Conservation (phyloP, 805 yeast species). For the Kodamaea kakaduensis region DNA sequence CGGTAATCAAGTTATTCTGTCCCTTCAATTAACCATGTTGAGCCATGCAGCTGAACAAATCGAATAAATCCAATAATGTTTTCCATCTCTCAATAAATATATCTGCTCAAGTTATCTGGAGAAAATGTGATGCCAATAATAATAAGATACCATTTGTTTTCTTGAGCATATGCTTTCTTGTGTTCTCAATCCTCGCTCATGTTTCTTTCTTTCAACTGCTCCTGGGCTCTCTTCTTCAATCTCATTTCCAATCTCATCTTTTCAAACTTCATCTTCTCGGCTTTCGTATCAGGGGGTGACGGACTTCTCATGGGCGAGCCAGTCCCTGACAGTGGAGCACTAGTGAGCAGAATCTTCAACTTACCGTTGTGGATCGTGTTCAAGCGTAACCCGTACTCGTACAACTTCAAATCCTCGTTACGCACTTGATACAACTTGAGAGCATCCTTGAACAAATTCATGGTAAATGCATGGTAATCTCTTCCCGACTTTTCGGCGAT, state of each 20-base stretch:
- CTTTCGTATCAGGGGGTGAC: slow-evolving; percentile 19
- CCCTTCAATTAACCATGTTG: too few relatives aligned
- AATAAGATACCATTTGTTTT: too few relatives aligned
- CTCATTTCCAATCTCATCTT: slow-evolving; percentile 45
- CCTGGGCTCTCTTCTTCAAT: slow-evolving; percentile 39
- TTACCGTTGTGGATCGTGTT: slow-evolving; percentile 39
- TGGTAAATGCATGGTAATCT: slow-evolving; percentile 17
- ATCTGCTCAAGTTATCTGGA: too few relatives aligned
- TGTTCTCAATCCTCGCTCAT: too few relatives aligned
- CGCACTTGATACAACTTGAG: slow-evolving; percentile 28
- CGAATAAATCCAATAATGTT: too few relatives aligned
- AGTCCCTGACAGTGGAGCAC: slow-evolving; percentile 20
- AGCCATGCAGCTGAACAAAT: too few relatives aligned
- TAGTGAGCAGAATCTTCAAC: slow-evolving; percentile 26
- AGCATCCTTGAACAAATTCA: slow-evolving; percentile 31
- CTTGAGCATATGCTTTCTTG: too few relatives aligned
- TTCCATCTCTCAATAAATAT: too few relatives aligned
- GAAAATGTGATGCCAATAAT: too few relatives aligned
- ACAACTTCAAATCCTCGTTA: slow-evolving; percentile 35
- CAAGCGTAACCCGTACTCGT: slow-evolving; percentile 37
- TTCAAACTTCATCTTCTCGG: slow-evolving; percentile 41
- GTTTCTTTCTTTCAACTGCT: too few relatives aligned
- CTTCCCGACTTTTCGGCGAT: slow-evolving; percentile 12
- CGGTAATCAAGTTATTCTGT: too few relatives aligned
- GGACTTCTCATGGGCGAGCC: slow-evolving; percentile 14